These are phyloP conservation scores for Oehlia diaphana DNA, from an alignment of 192 early-diverging fungal species.

Conservation along the genomic window DNA sequence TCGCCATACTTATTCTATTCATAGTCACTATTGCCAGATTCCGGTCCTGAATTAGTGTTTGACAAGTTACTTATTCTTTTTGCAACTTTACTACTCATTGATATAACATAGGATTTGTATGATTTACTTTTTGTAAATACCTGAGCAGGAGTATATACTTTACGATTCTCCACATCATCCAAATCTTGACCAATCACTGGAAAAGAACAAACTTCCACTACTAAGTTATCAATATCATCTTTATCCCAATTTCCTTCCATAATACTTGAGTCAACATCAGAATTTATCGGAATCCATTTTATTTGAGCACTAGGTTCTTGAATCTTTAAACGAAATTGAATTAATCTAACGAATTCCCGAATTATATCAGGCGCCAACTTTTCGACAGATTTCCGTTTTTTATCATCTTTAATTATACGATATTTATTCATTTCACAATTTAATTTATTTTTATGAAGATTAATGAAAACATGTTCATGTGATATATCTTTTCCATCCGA, in stretches of 20 bases:
- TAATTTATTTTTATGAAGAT: not conserved
- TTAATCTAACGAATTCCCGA: not conserved
- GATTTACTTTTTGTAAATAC: not conserved
- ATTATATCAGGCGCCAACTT: not conserved
- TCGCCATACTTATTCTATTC: too few relatives aligned
- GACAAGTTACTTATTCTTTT: too few relatives aligned
- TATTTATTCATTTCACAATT: not conserved
- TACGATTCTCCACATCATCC: not conserved
- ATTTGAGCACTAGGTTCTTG: not conserved
- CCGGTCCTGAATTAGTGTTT: too few relatives aligned
- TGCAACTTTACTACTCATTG: too few relatives aligned
- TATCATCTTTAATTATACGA: not conserved
- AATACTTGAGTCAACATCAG: not conserved
- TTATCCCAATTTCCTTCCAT: conserved; percentile 1
- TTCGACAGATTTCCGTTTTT: not conserved
- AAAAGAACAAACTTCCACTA: not conserved
- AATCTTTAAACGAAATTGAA: not conserved
- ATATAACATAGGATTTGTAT: too few relatives aligned
- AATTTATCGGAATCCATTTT: not conserved
- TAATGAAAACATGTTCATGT: not conserved
- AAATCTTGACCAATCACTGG: not conserved
- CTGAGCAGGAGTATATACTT: not conserved
- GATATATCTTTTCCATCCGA: not conserved
- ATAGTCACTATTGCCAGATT: too few relatives aligned
- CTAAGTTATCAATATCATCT: not conserved